Conservation (phyloP, 345 rosid genomes). For the Gossypium australe region DNA sequence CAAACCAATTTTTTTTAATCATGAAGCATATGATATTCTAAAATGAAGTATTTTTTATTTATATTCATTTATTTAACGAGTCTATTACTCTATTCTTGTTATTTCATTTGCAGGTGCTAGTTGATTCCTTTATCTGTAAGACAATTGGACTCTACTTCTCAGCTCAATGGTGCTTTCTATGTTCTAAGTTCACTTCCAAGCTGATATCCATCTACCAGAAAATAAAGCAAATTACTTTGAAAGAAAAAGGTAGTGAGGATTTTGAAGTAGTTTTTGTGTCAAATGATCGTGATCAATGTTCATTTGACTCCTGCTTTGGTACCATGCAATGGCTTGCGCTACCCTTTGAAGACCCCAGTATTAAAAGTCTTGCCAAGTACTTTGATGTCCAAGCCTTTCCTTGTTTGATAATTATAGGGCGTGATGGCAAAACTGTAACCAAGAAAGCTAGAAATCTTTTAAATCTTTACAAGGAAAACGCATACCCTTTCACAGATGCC, state of each 20-base stretch:
- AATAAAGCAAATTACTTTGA: constrained; percentile 26
- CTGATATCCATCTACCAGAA: constrained; percentile 42
- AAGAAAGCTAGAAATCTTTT: constrained; percentile 40
- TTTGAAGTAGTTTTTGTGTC: constrained; percentile 50
- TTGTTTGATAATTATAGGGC: constrained; percentile 45
- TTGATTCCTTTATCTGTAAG: constrained; percentile 41
- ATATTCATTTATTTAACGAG: too few relatives aligned
- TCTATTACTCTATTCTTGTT: too few relatives aligned
- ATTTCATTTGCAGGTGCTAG: constrained; percentile 31
- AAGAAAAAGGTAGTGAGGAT: constrained; percentile 16
- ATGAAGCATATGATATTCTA: too few relatives aligned
- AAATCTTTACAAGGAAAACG: constrained; percentile 43
- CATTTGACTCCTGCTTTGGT: constrained; percentile 31
- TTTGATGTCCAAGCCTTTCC: constrained; percentile 51
- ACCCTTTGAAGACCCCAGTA: constrained; percentile 41
- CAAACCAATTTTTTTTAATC: too few relatives aligned
- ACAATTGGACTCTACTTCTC: constrained; percentile 55
- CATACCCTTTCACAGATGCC: constrained; percentile 51
- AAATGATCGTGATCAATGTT: constrained; percentile 29
- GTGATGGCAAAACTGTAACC: constrained; percentile 52
- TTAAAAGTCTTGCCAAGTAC: constrained; percentile 31
- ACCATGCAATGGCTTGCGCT: constrained; percentile 52
- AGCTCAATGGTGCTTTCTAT: constrained; percentile 50
- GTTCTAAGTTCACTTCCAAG: constrained; percentile 44
- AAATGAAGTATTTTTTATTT: too few relatives aligned